Percentiles rank a stretch among this genome's conserved stretches.
phyloP scores from a whole-genome alignment of 306 rosid species.

The Pterocarpus santalinus region DNA sequence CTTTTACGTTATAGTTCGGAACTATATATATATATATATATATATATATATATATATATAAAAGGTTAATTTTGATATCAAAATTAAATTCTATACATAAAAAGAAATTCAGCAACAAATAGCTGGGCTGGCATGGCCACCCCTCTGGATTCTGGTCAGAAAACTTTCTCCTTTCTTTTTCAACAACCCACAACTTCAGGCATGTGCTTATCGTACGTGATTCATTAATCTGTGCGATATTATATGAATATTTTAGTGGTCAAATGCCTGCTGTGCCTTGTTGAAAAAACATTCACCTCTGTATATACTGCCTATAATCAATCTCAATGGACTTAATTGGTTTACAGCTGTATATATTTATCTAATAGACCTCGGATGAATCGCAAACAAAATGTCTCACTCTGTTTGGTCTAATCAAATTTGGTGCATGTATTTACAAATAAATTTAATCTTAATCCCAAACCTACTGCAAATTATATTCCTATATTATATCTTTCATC shows the following conservation, averaged over 20 bases:
- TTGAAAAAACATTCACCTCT: slow-evolving; percentile 15
- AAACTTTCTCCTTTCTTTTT: slow-evolving; percentile 25
- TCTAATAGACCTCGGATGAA: too few species aligned
- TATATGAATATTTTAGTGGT: neutral
- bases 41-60: too few species aligned
- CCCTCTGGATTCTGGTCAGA: slow-evolving; percentile 44
- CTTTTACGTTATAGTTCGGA: too few species aligned
- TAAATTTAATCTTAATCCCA: too few species aligned
- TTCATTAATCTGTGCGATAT: neutral
- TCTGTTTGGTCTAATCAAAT: too few species aligned
- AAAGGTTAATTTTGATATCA: too few species aligned
- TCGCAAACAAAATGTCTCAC: too few species aligned
- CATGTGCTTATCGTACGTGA: slow-evolving; percentile 40
- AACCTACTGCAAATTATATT: too few species aligned
- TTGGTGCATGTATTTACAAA: too few species aligned
- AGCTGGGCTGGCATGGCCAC: slow-evolving; percentile 35
- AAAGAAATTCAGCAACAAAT: slow-evolving; percentile 1
- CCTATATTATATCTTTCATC: too few species aligned
- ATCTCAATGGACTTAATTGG: neutral
- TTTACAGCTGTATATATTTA: too few species aligned
- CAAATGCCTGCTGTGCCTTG: slow-evolving; percentile 33
- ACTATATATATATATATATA: too few species aligned
- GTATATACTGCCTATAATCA: neutral
- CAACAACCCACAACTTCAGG: slow-evolving; percentile 47
- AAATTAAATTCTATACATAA: neutral